A percentile compares a stretch with the other conserved stretches of the same genome.
These are phyloP conservation scores for Chalciporus sp. DNA, from an alignment of 1,284 basidiomycete genomes.

Conservation along the genomic window DNA sequence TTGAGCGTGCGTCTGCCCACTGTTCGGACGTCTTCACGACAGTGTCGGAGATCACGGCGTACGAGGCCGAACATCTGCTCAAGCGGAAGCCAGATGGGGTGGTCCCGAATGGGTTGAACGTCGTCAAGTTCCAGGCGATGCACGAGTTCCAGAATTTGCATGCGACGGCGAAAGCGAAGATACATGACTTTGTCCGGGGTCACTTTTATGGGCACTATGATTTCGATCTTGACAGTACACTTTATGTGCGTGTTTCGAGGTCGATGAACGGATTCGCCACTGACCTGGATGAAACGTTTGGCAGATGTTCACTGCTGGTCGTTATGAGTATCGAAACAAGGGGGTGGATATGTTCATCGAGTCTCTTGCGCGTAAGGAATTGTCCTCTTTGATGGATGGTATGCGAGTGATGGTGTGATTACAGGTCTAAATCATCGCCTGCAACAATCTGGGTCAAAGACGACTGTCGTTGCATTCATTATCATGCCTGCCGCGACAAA, in stretches of 20 bases:
- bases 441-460: slow-evolving; percentile 77
- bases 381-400: background rate
- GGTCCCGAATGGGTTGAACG: slow-evolving; percentile 97
- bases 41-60: slow-evolving; percentile 97
- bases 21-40: slow-evolving; percentile 99
- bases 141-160: slow-evolving; percentile 98
- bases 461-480: slow-evolving; percentile 95
- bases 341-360: slow-evolving; percentile 99
- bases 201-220: slow-evolving; percentile 99
- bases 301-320: slow-evolving; percentile 95
- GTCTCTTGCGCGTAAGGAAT: slow-evolving; percentile 76
- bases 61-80: slow-evolving; percentile 93
- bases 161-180: slow-evolving; percentile 90
- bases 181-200: slow-evolving; percentile 95
- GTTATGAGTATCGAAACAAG: slow-evolving; percentile 99
- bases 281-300: slow-evolving; percentile 6
- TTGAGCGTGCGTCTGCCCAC: slow-evolving; percentile 92
- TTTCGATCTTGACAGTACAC: slow-evolving; percentile 93
- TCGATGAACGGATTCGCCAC: background rate
- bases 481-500: slow-evolving; percentile 98
- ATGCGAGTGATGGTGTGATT: slow-evolving; percentile 6
- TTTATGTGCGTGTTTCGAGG: slow-evolving; percentile 66
- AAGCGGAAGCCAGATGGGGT: slow-evolving; percentile 98
- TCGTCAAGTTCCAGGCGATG: slow-evolving; percentile 95
- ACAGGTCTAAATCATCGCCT: slow-evolving; percentile 83